Base-by-base conservation (phyloP, 257 asterid genomes). In the Solanum etuberosum region DNA sequence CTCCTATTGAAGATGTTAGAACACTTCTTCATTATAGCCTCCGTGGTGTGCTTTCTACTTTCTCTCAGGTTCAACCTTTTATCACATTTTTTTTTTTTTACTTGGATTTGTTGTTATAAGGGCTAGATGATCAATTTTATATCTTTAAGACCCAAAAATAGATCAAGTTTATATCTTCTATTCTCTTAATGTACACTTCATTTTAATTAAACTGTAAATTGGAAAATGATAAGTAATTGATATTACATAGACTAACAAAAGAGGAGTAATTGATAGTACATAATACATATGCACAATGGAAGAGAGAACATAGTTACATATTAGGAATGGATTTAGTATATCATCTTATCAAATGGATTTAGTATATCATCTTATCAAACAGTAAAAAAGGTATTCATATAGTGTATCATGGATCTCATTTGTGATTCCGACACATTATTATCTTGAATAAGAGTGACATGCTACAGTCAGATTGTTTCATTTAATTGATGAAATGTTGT, bases 41-140 rank as follows among this genome's bases (percentile, higher is more conserved):
- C 71, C 98, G 99, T 42, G 99, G 98, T 78, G 88, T 93, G 91
- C 98, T 97, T 86, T 96, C 99, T 59, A 96, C 99, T 81, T 91
- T 97, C 91, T 97, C 99, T 83, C 90, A 87, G 95, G 99, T 95
- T 31, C 71, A 25, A 20, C 46, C 21, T 71, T 72, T 38, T 11
- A 10, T 72, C 85, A 46, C 18, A 29, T 51, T 51, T 37, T 5
- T 35, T 6, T 37, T 10, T 51, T 71, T n/a, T 40, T 40, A 78
- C 54, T 77, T 77, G 59, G 16, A 25, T 42, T 42, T 15, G 38
- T 78, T 42, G 23, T 42, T 27, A 78, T 23, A 46, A 14, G 31
- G 34, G 83, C 23, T 14, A 3, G 59, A 76, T n/a, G 83, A 42
- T 77, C 37, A 40, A n/a, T 51, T 77, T 40, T 11, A 34, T 29